phyloP scores from a whole-genome alignment of 208 protist genomes.

The Borovskyia barvae region DNA sequence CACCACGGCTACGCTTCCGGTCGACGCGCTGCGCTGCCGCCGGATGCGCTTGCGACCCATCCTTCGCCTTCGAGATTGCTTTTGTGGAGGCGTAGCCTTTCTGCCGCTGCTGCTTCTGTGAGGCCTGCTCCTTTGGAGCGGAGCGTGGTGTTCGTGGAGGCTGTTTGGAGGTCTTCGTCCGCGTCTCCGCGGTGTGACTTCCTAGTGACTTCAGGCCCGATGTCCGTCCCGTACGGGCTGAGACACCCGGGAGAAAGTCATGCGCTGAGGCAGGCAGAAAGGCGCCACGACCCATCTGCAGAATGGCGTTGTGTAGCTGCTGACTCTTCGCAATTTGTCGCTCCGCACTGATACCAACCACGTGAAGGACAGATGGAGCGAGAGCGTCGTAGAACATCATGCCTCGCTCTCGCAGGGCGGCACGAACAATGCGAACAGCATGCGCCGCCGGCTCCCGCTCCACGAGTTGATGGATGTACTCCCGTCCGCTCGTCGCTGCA shows the following conservation, averaged over 20 bases:
- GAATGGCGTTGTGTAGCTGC: slow-evolving; percentile 62
- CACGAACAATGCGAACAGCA: slow-evolving; percentile 64
- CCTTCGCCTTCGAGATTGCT: background rate
- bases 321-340: slow-evolving; percentile 24
- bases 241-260: slow-evolving; percentile 11
- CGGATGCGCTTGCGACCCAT: background rate
- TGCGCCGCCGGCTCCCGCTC: slow-evolving; percentile 81
- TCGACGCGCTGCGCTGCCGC: background rate
- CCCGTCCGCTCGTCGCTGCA: slow-evolving; percentile 34
- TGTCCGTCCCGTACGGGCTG: too few relatives aligned
- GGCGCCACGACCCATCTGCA: slow-evolving; percentile 60
- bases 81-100: background rate
- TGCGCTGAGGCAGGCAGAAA: slow-evolving; percentile 39
- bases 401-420: slow-evolving; percentile 61
- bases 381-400: slow-evolving; percentile 88
- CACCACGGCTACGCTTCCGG: slow-evolving; percentile 19
- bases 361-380: slow-evolving; percentile 48
- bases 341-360: slow-evolving; percentile 47
- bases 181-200: too few relatives aligned
- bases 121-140: background rate
- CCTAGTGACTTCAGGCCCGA: too few relatives aligned
- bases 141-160: background rate
- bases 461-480: slow-evolving; percentile 71
- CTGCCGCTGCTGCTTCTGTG: background rate
- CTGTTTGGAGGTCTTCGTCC: too few relatives aligned